These are phyloP conservation scores for Verticillium nubilum DNA, from an alignment of 2,329 filamentous ascomycete species.

Conservation along the genomic window DNA sequence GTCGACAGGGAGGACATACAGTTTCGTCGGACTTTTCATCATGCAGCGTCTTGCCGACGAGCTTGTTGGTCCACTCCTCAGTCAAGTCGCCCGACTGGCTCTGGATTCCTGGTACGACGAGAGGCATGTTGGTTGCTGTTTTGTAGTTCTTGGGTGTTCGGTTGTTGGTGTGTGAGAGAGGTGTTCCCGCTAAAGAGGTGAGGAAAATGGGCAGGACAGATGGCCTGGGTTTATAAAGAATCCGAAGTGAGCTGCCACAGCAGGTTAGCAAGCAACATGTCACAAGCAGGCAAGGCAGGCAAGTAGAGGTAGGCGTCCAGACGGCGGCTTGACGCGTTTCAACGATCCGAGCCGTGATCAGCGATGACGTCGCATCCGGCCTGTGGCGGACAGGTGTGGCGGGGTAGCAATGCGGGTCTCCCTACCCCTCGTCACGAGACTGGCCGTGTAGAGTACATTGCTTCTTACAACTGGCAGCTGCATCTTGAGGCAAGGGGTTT, in stretches of 20 bases:
- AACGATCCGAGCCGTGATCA: background rate
- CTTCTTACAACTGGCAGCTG: too few species aligned
- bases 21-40: conserved; percentile 46
- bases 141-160: background rate
- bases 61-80: conserved; percentile 55
- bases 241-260: background rate
- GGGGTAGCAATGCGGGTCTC: background rate
- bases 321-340: background rate
- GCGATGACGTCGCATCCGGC: background rate
- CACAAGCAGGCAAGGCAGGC: too few species aligned
- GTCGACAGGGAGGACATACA: conserved; percentile 29
- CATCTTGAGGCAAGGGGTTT: too few species aligned
- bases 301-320: background rate
- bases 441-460: too few species aligned
- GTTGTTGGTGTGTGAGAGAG: background rate
- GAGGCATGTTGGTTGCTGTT: conserved; percentile 48
- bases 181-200: too few species aligned
- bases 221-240: background rate
- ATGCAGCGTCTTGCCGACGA: conserved; percentile 58
- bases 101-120: conserved; percentile 56
- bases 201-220: background rate
- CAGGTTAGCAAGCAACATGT: background rate
- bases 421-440: background rate
- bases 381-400: background rate
- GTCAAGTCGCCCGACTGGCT: conserved; percentile 40